phyloP scores from a whole-genome alignment of 192 early-diverging fungal species.

The Diversispora eburnea region DNA sequence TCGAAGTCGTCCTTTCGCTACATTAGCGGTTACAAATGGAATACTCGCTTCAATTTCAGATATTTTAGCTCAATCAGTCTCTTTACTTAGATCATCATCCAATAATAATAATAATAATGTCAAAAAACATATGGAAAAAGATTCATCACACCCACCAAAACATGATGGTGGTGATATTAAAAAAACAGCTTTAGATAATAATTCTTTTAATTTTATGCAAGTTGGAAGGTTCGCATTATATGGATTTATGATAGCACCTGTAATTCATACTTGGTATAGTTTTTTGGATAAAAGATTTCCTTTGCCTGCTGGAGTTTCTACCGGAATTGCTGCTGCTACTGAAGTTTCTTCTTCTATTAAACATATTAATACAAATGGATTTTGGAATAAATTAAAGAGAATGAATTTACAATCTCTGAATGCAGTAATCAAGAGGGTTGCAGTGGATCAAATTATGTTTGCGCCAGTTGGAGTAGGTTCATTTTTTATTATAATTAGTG shows the following conservation, averaged over 20 bases:
- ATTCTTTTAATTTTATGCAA: constrained; percentile 41
- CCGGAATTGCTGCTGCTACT: too few relatives aligned
- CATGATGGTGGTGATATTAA: not conserved
- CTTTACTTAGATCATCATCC: not conserved
- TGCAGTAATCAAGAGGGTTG: constrained; percentile 34
- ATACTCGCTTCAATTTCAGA: constrained; percentile 61
- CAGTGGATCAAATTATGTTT: constrained; percentile 59
- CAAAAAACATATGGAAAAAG: not conserved
- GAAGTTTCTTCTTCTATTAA: not conserved
- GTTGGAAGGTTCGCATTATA: constrained; percentile 62
- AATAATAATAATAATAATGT: too few relatives aligned
- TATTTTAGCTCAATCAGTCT: constrained; percentile 54
- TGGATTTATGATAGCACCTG: constrained; percentile 64
- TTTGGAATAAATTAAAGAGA: not conserved
- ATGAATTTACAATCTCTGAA: not conserved
- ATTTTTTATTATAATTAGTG: constrained; percentile 63
- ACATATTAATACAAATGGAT: not conserved
- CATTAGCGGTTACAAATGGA: constrained; percentile 66
- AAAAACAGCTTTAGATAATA: constrained; percentile 3
- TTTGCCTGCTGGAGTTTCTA: constrained; percentile 23
- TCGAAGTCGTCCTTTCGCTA: constrained; percentile 56
- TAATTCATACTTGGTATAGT: constrained; percentile 66
- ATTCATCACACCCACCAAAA: not conserved
- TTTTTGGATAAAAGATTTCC: constrained; percentile 65
- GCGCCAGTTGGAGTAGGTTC: constrained; percentile 65